Evolutionary conservation across 108 stramenopile species (phyloP).

Genomic region (Discostella stelligeroides): DNA sequence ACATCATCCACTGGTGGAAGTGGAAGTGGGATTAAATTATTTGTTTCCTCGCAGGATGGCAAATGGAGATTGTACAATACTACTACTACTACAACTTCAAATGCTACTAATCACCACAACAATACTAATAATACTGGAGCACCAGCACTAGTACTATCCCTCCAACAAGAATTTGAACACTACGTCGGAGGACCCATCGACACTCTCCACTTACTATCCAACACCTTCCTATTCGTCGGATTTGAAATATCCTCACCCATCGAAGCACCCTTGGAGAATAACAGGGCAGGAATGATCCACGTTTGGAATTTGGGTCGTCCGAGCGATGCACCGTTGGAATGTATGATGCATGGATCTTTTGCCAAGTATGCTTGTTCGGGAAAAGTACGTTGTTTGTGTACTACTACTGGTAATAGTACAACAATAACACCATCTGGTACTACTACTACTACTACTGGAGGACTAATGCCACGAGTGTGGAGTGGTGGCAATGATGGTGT

Average conservation of each 20-base stretch:
- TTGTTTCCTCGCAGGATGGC: slow-evolving; percentile 83
- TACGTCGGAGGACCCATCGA: slow-evolving; percentile 79
- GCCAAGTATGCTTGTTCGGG: slow-evolving; percentile 77
- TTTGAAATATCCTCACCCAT: slow-evolving; percentile 63
- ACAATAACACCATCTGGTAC: too few species aligned
- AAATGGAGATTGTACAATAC: slow-evolving; percentile 86
- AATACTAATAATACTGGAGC: too few species aligned
- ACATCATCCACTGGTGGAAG: too few species aligned
- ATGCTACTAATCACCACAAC: too few species aligned
- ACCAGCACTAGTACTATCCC: slow-evolving; percentile 27
- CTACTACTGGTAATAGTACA: too few species aligned
- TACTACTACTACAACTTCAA: slow-evolving; percentile 16
- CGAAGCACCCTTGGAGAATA: slow-evolving; percentile 47
- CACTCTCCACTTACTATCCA: slow-evolving; percentile 53
- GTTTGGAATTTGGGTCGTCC: slow-evolving; percentile 80
- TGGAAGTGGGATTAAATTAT: slow-evolving; percentile 71
- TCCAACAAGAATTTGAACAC: slow-evolving; percentile 80
- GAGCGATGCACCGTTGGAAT: slow-evolving; percentile 76
- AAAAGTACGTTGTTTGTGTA: slow-evolving; percentile 51
- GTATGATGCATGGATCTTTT: slow-evolving; percentile 62
- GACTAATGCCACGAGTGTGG: too few species aligned
- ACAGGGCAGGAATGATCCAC: slow-evolving; percentile 80
- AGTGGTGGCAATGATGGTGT: slow-evolving; percentile 70
- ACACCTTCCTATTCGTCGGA: slow-evolving; percentile 76
- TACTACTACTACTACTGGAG: too few species aligned